A percentile compares a stretch with the other conserved stretches of the same genome.
Evolutionary conservation across 2,329 filamentous ascomycete genomes (phyloP).

Genomic region (Beauveria bassiana): DNA sequence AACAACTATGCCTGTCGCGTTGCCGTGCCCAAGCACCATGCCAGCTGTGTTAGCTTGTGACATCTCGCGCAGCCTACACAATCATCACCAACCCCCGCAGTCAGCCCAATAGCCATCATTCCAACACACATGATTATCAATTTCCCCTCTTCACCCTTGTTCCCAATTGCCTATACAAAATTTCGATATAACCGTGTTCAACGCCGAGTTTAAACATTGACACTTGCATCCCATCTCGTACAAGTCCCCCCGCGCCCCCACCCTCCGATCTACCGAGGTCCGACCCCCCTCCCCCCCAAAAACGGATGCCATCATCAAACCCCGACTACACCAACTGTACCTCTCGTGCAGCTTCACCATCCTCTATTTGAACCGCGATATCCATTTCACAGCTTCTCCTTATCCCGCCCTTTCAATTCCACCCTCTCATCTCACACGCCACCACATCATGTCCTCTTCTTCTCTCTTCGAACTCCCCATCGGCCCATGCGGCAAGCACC

Average conservation of each 20-base stretch:
- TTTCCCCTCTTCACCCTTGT: no score
- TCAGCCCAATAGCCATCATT: no score
- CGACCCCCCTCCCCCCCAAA: background rate
- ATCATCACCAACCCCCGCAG: no score
- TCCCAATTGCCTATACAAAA: no score
- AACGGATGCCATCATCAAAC: conserved; percentile 32
- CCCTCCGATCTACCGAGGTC: background rate
- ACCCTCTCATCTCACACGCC: background rate
- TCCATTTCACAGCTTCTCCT: background rate
- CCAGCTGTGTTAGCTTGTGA: no score
- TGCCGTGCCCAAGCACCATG: no score
- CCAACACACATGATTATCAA: no score
- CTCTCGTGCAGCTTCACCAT: background rate
- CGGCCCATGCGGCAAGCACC: conserved; percentile 33
- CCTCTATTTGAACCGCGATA: background rate
- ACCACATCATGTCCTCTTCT: background rate
- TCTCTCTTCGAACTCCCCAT: conserved; percentile 54
- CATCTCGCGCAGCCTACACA: no score
- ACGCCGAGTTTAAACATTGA: background rate
- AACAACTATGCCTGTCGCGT: no score
- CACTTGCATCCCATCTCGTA: background rate
- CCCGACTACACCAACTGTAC: conserved; percentile 39
- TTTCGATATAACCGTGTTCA: background rate
- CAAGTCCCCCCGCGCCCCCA: no score
- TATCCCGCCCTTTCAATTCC: background rate